Base-by-base conservation (phyloP, 2,329 filamentous ascomycete species). In the Fusarium sp. region DNA sequence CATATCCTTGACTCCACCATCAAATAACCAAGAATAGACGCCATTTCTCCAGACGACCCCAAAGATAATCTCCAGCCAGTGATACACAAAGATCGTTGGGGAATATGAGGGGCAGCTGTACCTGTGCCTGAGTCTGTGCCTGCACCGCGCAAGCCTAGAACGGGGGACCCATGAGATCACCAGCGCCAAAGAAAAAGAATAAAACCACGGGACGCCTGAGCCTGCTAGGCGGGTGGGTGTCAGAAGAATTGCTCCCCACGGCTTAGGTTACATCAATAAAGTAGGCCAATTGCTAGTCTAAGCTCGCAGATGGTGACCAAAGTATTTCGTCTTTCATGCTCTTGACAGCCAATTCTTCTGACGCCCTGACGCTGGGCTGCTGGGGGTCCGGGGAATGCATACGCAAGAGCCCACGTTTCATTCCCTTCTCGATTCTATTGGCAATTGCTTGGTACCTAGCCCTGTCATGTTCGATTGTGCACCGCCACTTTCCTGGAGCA, bases 121-220 rank as follows among this genome's bases (percentile, higher is more conserved):
- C 39, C 48, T 53, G 49, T 55, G 61, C 44, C 61, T 46, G 39
- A 28, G 43, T 49, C 52, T 65, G 45, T 54, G 53, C 19, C 53
- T 60, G 42, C 44, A 34, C 44, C 44, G 61, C 57, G 62, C 67
- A 62, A 44, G 58, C 23, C 58, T 57, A 34, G 37, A 61, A 67
- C 53, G 67, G 67, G 53, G 62, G 34, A 25, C 56, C 67, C 45
- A 59, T 70, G 67, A 63, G 53, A 69, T 49, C 52, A 67, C 57
- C 63, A 68, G 44, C 51, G 42, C 51, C 53, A 61, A 41, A 54
- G 37, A 50, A 26, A 68, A 60, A 45, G 37, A 34, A 45, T 25
- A 39, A 31, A 53, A 58, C 50, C 62, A 57, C 52, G 30, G 44
- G 18, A 37, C 10, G 44, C 28, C 49, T 58, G 26, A 45, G 18